These are phyloP conservation scores for Macaranga tanarius DNA, from an alignment of 441 rosid genomes.

Conservation along the genomic window DNA sequence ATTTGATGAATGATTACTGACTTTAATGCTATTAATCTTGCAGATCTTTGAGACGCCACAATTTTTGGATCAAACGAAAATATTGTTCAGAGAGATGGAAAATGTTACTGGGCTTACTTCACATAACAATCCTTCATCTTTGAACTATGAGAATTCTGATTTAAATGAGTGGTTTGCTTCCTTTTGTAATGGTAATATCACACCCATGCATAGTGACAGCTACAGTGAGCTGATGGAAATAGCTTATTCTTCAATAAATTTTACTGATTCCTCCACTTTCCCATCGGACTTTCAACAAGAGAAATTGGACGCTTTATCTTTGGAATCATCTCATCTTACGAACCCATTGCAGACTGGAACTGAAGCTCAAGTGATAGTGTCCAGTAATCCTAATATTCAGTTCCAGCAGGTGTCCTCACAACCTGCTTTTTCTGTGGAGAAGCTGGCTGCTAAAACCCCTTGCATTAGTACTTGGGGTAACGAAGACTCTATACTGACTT, in stretches of 20 bases:
- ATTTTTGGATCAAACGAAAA: conserved; percentile 54
- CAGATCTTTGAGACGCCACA: conserved; percentile 66
- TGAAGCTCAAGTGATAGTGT: conserved; percentile 26
- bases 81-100: conserved; percentile 37
- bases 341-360: conserved; percentile 13
- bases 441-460: conserved; percentile 31
- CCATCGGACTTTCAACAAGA: conserved; percentile 36
- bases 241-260: conserved; percentile 36
- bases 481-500: conserved; percentile 50
- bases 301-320: conserved; percentile 22
- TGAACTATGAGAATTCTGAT: conserved; percentile 39
- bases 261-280: conserved; percentile 23
- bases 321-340: conserved; percentile 28
- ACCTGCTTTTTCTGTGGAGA: conserved; percentile 25
- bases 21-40: conserved; percentile 17
- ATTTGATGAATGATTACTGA: conserved; percentile 18
- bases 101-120: conserved; percentile 28
- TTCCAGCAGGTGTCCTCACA: conserved; percentile 22
- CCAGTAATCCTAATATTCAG: conserved; percentile 19
- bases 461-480: conserved; percentile 45
- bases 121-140: conserved; percentile 29
- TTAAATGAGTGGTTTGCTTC: conserved; percentile 59
- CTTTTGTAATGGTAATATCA: conserved; percentile 40
- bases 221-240: conserved; percentile 42
- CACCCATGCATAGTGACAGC: conserved; percentile 36